phyloP scores from a whole-genome alignment of 257 asterid genomes.

The Ophiorrhiza pumila region DNA sequence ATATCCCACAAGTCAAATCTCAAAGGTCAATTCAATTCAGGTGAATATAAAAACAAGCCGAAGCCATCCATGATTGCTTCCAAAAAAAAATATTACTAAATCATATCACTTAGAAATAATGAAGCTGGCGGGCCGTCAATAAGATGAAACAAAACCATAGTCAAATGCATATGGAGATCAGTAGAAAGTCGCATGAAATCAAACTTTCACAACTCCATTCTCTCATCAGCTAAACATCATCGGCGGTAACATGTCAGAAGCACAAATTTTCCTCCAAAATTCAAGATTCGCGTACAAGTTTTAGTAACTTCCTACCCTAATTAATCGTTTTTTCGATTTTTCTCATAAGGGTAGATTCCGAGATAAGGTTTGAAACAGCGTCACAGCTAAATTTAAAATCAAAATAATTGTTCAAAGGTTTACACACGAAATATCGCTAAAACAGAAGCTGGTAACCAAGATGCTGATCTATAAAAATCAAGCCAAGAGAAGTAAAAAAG shows the following conservation, averaged over 20 bases:
- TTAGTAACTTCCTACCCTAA: background rate
- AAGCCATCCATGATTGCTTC: background rate
- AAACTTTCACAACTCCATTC: background rate
- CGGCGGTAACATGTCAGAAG: background rate
- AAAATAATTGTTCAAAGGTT: background rate
- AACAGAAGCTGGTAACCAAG: background rate
- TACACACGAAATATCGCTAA: background rate
- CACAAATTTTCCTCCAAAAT: background rate
- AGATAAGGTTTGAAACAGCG: background rate
- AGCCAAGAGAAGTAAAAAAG: background rate
- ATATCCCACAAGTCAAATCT: background rate
- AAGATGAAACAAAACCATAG: background rate
- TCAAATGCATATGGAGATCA: background rate
- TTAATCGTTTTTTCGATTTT: background rate
- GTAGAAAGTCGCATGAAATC: background rate
- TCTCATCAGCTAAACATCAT: background rate
- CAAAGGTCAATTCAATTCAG: background rate
- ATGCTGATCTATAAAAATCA: background rate
- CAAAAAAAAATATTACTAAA: background rate
- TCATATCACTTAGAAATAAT: background rate
- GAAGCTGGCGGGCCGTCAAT: background rate
- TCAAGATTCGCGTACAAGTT: background rate
- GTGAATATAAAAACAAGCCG: background rate
- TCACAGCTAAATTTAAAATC: background rate
- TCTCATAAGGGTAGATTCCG: background rate